Base-by-base conservation (phyloP, 805 yeast genomes). In the Crinitomyces ghanaensis region DNA sequence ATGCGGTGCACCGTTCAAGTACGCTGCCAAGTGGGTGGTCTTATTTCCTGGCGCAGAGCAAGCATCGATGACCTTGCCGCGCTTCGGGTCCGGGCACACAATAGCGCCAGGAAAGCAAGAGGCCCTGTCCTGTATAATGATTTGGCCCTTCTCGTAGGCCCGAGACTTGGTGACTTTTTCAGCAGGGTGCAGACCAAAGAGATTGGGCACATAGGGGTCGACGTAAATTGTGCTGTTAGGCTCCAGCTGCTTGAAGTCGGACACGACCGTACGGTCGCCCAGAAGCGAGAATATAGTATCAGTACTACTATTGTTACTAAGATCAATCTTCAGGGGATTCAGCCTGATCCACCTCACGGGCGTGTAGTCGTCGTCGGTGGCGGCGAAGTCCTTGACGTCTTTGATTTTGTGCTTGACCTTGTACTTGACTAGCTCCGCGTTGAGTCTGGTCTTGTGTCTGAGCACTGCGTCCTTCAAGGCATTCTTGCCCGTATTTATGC, bases 21-120 rank as follows among this genome's bases (percentile, higher is more conserved):
- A 62, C 0, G 91, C 72, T 0, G 95, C 95, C 15, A 78, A 60
- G 57, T 88, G 97, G 0, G 96, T 83, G 0, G 99, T 91, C 54
- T 91, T 93, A 56, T 91, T 91, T 4, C 99, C 99, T 4, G 99
- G 99, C 0, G 99, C 98, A 2, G 97, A 86, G 59, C 96, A 86
- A 1, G 95, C 79, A 58, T 91, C 99, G 7, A 85, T 73, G 16
- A 64, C 56, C 38, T 70, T 77, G 28, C 76, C 78, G n/a, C n/a
- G n/a, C n/a, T n/a, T n/a, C 3, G 70, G 63, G 1, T 52, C 35
- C 1, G 88, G 82, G 40, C 71, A 64, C 30, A 91, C 57, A 18
- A 91, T 85, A 39, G 72, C 74, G 0, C 93, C 95, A 0, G 99
- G 99, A 51, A 91, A 85, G 54, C 98, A 91, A 2, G 96, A 85